Evolutionary conservation across 179 eudicot species (phyloP).

Genomic region (Beta macrorhiza): DNA sequence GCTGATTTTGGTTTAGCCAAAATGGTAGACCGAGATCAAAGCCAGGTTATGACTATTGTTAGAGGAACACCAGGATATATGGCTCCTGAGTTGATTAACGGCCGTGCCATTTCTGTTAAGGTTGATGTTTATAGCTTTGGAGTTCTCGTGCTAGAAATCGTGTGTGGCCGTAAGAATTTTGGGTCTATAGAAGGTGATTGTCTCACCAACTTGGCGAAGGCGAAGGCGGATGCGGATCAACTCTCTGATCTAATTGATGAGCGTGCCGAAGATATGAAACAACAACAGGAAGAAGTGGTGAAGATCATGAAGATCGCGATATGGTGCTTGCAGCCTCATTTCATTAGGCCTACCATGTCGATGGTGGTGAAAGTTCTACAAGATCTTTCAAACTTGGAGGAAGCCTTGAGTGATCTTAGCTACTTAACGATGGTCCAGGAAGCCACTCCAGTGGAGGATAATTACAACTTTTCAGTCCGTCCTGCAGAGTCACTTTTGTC

Average conservation of each 20-base stretch:
- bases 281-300: not conserved
- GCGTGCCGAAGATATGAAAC: constrained; percentile 13
- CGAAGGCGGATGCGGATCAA: constrained; percentile 8
- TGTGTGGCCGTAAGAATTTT: constrained; percentile 15
- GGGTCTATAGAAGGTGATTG: constrained; percentile 4
- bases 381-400: constrained; percentile 24
- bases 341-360: constrained; percentile 18
- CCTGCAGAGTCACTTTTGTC: constrained; percentile 12
- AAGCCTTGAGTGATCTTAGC: constrained; percentile 13
- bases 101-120: constrained; percentile 8
- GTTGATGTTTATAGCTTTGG: constrained; percentile 20
- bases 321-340: constrained; percentile 23
- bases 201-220: constrained; percentile 15
- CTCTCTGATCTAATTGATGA: not conserved
- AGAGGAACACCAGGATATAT: constrained; percentile 16
- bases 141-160: constrained; percentile 10
- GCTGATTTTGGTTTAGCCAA: constrained; percentile 15
- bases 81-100: constrained; percentile 12
- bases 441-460: constrained; percentile 8
- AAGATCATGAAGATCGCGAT: constrained; percentile 21
- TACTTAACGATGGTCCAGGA: constrained; percentile 8
- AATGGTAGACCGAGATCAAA: constrained; percentile 14
- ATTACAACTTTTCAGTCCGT: constrained; percentile 1
- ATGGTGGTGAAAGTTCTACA: constrained; percentile 17
- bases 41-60: constrained; percentile 7